Evolutionary conservation across 441 rosid species (phyloP).

Genomic region (Mallotus repandus): DNA sequence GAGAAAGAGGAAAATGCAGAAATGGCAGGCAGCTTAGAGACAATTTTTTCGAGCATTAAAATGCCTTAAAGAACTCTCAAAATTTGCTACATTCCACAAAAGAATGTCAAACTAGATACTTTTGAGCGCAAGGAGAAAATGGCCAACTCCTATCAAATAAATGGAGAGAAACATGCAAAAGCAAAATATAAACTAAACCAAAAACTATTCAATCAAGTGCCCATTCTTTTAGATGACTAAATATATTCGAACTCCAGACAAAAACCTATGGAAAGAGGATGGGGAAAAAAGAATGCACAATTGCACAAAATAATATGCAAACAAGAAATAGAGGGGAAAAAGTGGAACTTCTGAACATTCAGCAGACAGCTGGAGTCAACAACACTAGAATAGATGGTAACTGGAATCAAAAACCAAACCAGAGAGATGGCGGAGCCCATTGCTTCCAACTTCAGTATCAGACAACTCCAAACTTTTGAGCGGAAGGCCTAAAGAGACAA

Average conservation of each 20-base stretch:
- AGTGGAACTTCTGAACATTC: neutral
- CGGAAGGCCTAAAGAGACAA: constrained; percentile 44
- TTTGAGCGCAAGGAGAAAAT: neutral
- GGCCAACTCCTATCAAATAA: neutral
- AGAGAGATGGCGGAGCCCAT: constrained; percentile 77
- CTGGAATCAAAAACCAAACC: constrained; percentile 42
- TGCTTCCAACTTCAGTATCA: constrained; percentile 81
- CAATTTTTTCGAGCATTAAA: neutral
- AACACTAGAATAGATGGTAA: constrained; percentile 11
- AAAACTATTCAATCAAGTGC: too few species aligned
- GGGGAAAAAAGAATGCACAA: neutral
- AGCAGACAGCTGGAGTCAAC: neutral
- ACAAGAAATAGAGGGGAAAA: neutral
- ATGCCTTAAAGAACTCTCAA: neutral
- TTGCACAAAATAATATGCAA: neutral
- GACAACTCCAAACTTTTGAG: constrained; percentile 82
- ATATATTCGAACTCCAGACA: neutral
- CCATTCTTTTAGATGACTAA: neutral
- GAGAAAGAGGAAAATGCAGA: neutral
- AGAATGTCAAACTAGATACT: too few species aligned
- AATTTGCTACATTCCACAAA: neutral
- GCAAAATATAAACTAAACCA: neutral
- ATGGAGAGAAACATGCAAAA: neutral
- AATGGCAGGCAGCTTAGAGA: neutral
- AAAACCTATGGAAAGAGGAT: neutral